Evolutionary conservation across 2,329 filamentous ascomycete species (phyloP), one percentile per base, ranked within the genome.

Genomic region (Onygena corvina): DNA sequence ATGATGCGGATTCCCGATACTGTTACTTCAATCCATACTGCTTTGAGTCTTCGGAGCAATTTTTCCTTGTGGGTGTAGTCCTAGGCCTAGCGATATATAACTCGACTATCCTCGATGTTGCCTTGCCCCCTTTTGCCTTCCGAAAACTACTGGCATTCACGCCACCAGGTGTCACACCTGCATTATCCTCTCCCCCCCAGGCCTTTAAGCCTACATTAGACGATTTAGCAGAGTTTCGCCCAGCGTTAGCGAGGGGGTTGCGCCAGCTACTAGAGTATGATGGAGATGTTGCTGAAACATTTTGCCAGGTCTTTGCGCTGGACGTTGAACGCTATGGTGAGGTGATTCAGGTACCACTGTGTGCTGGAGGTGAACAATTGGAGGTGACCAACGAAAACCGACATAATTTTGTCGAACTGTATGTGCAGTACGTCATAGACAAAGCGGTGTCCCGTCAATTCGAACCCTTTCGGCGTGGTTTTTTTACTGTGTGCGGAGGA

Each of bases 21-120:
- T 94, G 89, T 67, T 95, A 94, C 65, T 95, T 95, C 70, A 94
- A 94, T 61, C 84, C 88, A 0, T 79, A 83, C 61, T 86, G 85
- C 12, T 88, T 94, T 58, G 89, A 94, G 63, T 89, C 86, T 0
- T 89, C 86, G 0, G 87, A 94, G 60, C 87, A 94, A 56, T 95
- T 86, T 65, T 94, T 92, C 61, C 74, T 94, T 18, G 84, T 95
- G 23, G 89, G 89, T 0, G 86, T 92, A 9, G 75, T 94, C 5
- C 75, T 95, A 49, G 89, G 89, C 0, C 72, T 95, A 51, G 89
- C 89, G 11, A 94, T 95, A 53, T 94, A 94, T 68, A 94, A 95
- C 65, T 93, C 86, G 2, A 94, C 86, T 0, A 94, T 94, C 56
- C 72, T 95, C 14, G 89, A 94, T 61, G 77, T 94, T 45, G 84